These are phyloP conservation scores for Corylus heterophylla DNA, from an alignment of 306 rosid genomes.

Conservation along the genomic window DNA sequence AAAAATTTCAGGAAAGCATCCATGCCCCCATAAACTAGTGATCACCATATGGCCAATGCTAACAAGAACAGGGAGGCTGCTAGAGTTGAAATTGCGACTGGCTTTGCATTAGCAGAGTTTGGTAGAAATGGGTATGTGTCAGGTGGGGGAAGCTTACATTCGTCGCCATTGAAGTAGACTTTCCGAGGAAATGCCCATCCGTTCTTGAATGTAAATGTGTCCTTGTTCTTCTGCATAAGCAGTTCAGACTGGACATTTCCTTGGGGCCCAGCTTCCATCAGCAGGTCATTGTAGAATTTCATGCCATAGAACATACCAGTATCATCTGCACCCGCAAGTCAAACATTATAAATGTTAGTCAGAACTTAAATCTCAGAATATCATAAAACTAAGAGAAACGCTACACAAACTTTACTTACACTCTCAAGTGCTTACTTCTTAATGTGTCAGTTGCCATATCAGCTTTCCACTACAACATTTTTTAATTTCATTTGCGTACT, in stretches of 20 bases:
- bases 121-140: constrained; percentile 82
- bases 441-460: too few species aligned
- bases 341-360: neutral
- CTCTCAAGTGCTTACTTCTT: too few species aligned
- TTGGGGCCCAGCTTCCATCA: constrained; percentile 85
- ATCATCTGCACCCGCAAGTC: constrained; percentile 64
- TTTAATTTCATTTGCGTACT: too few species aligned
- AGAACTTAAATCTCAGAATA: neutral
- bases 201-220: constrained; percentile 73
- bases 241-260: constrained; percentile 92
- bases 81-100: constrained; percentile 21
- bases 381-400: neutral
- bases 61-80: constrained; percentile 35
- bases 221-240: constrained; percentile 70
- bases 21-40: constrained; percentile 1
- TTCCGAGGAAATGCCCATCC: constrained; percentile 98
- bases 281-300: constrained; percentile 78
- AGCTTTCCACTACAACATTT: too few species aligned
- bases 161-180: constrained; percentile 89
- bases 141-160: constrained; percentile 89
- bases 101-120: constrained; percentile 49
- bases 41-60: constrained; percentile 37
- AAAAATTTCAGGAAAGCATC: neutral
- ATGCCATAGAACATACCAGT: constrained; percentile 95
- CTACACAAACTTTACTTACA: too few species aligned